These are phyloP conservation scores for Phytomonas sp. DNA, from an alignment of 208 protist genomes.

Conservation along the genomic window DNA sequence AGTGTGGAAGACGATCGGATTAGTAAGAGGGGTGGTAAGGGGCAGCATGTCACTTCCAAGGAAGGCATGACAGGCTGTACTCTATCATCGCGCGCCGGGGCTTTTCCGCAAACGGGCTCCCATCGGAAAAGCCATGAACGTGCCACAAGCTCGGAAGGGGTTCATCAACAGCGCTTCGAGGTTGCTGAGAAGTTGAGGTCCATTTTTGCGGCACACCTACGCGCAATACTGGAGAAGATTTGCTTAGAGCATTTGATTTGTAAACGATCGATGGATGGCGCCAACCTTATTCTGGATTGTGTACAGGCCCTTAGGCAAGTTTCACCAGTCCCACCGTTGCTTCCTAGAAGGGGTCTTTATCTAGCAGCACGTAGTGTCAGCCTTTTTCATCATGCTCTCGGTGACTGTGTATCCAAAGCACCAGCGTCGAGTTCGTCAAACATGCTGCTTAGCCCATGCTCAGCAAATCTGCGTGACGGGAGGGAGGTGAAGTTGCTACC, in stretches of 20 bases:
- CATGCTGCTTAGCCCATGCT: background rate
- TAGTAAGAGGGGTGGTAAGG: slow-evolving; percentile 10
- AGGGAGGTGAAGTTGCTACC: background rate
- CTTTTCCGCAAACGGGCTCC: background rate
- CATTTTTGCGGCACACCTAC: slow-evolving; percentile 1
- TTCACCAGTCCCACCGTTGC: slow-evolving; percentile 24
- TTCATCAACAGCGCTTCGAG: background rate
- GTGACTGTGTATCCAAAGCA: background rate
- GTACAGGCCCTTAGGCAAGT: slow-evolving; percentile 37
- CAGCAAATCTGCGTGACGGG: background rate
- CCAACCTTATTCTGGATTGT: slow-evolving; percentile 55
- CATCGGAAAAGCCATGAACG: background rate
- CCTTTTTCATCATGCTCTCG: slow-evolving; percentile 6
- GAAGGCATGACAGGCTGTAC: background rate
- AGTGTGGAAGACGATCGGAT: slow-evolving; percentile 33
- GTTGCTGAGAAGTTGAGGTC: slow-evolving; percentile 8
- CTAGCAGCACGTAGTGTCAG: slow-evolving; percentile 54
- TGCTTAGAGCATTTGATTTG: slow-evolving; percentile 29
- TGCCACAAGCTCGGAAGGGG: background rate
- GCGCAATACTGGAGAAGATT: slow-evolving; percentile 22
- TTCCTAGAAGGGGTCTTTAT: slow-evolving; percentile 41
- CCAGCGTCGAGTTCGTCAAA: background rate
- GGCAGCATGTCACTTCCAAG: background rate
- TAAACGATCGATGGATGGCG: slow-evolving; percentile 50
- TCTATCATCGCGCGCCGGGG: background rate